These are phyloP conservation scores for Begonia loranthoides DNA, from an alignment of 306 rosid genomes.

Conservation along the genomic window DNA sequence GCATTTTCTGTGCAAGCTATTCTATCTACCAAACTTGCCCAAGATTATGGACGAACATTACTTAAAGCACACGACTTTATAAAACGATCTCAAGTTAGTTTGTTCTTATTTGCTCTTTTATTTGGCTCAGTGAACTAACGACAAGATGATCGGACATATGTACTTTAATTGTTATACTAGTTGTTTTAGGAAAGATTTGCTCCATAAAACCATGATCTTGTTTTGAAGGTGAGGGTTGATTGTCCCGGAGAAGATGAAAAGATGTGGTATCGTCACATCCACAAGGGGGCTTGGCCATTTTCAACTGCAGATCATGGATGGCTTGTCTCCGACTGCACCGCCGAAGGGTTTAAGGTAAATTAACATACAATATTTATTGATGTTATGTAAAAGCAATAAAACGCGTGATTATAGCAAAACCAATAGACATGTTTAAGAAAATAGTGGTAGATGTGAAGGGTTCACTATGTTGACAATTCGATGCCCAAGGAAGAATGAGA, in stretches of 20 bases:
- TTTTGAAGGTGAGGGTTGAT: constrained; percentile 34
- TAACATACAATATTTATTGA: background rate
- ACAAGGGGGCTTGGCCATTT: constrained; percentile 88
- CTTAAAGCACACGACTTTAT: constrained; percentile 45
- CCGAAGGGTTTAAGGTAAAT: constrained; percentile 72
- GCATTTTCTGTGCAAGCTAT: constrained; percentile 66
- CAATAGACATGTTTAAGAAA: too few species aligned
- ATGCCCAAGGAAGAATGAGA: too few species aligned
- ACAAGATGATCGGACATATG: too few species aligned
- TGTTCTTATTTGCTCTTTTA: background rate
- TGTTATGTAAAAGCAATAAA: too few species aligned
- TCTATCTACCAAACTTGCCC: constrained; percentile 40
- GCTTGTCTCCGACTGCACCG: constrained; percentile 90
- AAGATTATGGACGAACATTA: constrained; percentile 41
- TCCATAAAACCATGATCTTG: too few species aligned
- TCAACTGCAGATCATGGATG: constrained; percentile 82
- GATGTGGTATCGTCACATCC: constrained; percentile 68
- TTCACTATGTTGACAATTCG: too few species aligned
- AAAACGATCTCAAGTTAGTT: constrained; percentile 44
- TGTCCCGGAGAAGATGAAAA: constrained; percentile 45
- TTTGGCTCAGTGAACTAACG: too few species aligned
- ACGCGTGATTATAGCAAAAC: too few species aligned
- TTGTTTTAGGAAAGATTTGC: too few species aligned
- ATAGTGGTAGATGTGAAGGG: too few species aligned
- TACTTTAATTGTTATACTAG: too few species aligned